Conservation (phyloP, 179 eudicot genomes). For the Spergularia azorica region DNA sequence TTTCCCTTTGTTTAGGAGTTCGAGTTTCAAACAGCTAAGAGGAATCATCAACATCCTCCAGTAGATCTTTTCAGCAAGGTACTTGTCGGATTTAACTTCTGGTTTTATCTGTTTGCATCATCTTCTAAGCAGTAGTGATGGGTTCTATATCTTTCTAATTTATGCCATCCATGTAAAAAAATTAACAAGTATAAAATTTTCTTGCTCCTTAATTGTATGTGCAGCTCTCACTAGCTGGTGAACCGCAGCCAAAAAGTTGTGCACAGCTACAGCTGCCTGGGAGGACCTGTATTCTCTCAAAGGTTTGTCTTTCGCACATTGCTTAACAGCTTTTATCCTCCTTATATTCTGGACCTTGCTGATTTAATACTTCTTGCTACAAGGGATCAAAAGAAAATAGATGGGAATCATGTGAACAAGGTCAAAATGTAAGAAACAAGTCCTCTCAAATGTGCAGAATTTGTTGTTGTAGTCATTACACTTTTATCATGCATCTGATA, state of each 20-base stretch:
- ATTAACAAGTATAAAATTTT: neutral
- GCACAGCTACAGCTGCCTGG: slow-evolving; percentile 36
- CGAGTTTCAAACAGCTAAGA: slow-evolving; percentile 62
- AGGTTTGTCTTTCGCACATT: slow-evolving; percentile 44
- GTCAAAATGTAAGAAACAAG: slow-evolving; percentile 46
- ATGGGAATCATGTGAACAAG: slow-evolving; percentile 46
- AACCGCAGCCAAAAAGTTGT: slow-evolving; percentile 46
- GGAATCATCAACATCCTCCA: slow-evolving; percentile 64
- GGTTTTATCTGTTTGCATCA: neutral
- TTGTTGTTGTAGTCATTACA: too few species aligned
- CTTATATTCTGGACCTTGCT: slow-evolving; percentile 17
- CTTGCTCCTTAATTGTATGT: slow-evolving; percentile 2
- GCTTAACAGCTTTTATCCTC: neutral
- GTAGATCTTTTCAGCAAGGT: slow-evolving; percentile 87
- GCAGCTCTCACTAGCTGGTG: slow-evolving; percentile 76
- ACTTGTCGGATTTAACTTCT: slow-evolving; percentile 13
- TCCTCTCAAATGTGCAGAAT: neutral
- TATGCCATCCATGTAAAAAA: neutral
- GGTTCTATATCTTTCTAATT: slow-evolving; percentile 1
- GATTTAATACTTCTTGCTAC: slow-evolving; percentile 37
- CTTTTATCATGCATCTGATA: slow-evolving; percentile 1
- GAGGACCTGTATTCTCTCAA: slow-evolving; percentile 30
- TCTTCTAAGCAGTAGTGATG: neutral
- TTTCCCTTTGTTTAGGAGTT: slow-evolving; percentile 49
- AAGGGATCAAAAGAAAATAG: slow-evolving; percentile 94